Evolutionary conservation across 805 yeast species (phyloP).

Genomic region (Lachancea cidri): DNA sequence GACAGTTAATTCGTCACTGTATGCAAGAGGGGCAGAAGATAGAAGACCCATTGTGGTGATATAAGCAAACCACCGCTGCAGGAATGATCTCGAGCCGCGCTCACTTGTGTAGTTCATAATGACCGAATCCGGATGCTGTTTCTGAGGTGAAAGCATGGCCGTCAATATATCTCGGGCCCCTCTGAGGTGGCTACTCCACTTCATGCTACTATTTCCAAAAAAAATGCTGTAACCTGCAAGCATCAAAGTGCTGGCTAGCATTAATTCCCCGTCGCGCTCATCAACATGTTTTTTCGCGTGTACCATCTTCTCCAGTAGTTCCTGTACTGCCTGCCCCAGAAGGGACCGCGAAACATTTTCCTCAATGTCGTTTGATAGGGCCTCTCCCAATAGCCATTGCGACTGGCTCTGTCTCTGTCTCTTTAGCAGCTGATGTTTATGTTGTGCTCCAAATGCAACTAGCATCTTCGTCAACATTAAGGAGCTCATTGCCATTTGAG

Average conservation of each 20-base stretch:
- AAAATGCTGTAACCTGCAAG: conserved; percentile 52
- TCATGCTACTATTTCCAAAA: conserved; percentile 38
- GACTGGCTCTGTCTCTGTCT: conserved; percentile 2
- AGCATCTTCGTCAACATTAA: conserved; percentile 51
- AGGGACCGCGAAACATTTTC: conserved; percentile 8
- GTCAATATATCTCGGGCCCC: conserved; percentile 8
- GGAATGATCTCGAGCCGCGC: conserved; percentile 37
- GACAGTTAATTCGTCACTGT: neutral
- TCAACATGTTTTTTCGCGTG: conserved; percentile 8
- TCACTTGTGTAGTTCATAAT: neutral
- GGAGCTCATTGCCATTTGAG: conserved; percentile 59
- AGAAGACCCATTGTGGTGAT: conserved; percentile 59
- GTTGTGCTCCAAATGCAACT: conserved; percentile 46
- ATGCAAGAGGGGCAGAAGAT: conserved; percentile 40
- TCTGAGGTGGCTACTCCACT: conserved; percentile 59
- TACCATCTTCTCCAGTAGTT: conserved; percentile 6
- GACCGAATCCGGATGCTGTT: neutral
- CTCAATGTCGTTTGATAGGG: neutral
- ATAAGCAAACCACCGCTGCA: conserved; percentile 65
- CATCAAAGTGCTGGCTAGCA: conserved; percentile 40
- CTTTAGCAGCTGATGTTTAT: conserved; percentile 20
- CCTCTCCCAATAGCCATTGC: conserved; percentile 4
- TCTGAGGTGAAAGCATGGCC: neutral
- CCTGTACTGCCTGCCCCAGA: conserved; percentile 9
- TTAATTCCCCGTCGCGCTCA: conserved; percentile 3